Evolutionary conservation across 345 rosid genomes (phyloP), one percentile per base, ranked within the genome.

Genomic region (Brassica carinata): DNA sequence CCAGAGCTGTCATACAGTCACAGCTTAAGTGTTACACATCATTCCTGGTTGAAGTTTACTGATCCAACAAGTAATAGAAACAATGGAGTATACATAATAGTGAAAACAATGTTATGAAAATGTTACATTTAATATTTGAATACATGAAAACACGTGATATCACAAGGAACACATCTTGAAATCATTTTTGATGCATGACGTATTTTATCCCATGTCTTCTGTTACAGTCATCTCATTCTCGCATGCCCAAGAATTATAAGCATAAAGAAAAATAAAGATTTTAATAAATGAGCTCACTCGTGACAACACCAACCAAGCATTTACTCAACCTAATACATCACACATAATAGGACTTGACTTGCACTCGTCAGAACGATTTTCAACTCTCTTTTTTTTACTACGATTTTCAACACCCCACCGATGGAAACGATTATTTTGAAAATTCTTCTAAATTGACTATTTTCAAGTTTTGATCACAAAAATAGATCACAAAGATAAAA

Each of bases 321-420:
- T 79, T 66, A 79, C 77, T 79, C 73, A 79, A 73, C 73, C 82
- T 67, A 72, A 29, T 53, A 72, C 67, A 72, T 72, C 82, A 79
- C 57, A 11, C 72, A 36, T 38, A 64, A 71, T 65, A 73, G 51
- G 77, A 67, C 73, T 29, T 58, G 73, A 73, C 51, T 79, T 72
- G 2, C 66, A 71, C 43, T 64, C n/a, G 43, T 36, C 27, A 23
- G 43, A 34, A 71, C 43, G 65, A 34, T 64, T 36, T 36, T 17
- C 77, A 26, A 27, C 53, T 8, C 78, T 64, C 81, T 31, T 31
- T 31, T 31, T 31, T 31, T 30, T 30, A 31, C 33, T 31, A 31
- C 33, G 33, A 31, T 31, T 31, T 31, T 31, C 33, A 31, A 31
- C 33, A 31, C 26, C 33, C 33, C 33, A 31, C 33, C 5, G 33